Conservation (phyloP, 441 rosid species). For the Adansonia gregorii region DNA sequence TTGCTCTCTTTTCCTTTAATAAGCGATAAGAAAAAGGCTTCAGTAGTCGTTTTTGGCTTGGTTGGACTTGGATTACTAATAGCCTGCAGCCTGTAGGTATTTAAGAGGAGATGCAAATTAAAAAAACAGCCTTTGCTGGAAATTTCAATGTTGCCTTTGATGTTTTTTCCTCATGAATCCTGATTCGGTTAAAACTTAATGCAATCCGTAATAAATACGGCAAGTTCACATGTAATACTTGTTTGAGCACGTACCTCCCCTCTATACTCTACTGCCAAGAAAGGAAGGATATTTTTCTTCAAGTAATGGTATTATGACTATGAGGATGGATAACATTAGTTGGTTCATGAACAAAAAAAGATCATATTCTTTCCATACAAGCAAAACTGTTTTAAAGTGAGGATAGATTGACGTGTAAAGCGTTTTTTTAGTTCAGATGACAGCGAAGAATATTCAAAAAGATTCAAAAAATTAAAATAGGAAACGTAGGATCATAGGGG, state of each 20-base stretch:
- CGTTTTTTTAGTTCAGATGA: not conserved
- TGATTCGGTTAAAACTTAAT: not conserved
- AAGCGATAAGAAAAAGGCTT: not conserved
- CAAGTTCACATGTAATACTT: not conserved
- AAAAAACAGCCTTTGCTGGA: not conserved
- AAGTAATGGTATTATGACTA: no score
- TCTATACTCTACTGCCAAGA: not conserved
- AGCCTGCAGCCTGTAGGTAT: no score
- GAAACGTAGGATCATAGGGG: no score
- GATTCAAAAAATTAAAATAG: not conserved
- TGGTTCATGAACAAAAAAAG: not conserved
- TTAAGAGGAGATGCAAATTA: not conserved
- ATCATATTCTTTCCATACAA: not conserved
- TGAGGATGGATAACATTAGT: not conserved
- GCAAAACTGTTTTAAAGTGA: not conserved
- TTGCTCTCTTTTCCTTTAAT: not conserved
- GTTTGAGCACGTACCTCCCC: not conserved
- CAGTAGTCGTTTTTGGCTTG: not conserved
- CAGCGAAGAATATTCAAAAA: not conserved
- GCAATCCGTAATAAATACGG: not conserved
- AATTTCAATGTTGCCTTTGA: conserved; percentile 22
- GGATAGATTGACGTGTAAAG: not conserved
- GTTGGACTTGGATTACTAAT: not conserved
- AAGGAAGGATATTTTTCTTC: not conserved
- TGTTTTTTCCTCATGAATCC: not conserved